Percentiles rank a stretch among this genome's conserved stretches.
These are phyloP conservation scores for Didymella arachidicola DNA, from an alignment of 2,329 filamentous ascomycete species.

Conservation along the genomic window DNA sequence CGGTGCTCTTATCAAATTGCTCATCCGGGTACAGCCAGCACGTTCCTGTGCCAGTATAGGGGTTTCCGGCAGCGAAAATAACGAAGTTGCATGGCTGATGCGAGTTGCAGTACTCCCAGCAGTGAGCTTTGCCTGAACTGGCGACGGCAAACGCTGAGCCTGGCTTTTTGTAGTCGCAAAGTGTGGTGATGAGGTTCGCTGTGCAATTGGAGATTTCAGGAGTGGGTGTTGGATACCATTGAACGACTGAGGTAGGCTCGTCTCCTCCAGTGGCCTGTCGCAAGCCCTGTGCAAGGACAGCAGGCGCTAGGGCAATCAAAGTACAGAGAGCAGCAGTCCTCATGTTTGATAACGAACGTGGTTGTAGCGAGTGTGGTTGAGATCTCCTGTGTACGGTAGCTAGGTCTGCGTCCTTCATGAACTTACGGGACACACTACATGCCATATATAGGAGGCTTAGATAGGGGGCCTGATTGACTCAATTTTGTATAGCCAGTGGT, in stretches of 20 bases:
- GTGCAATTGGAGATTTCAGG: constrained; percentile 6
- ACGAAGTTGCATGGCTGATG: constrained; percentile 7
- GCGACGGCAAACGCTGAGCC: constrained; percentile 2
- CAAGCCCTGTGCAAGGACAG: constrained; percentile 1
- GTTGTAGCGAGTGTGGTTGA: not conserved
- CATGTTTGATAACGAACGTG: not conserved
- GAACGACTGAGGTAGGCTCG: constrained; percentile 1
- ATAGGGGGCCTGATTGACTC: not conserved
- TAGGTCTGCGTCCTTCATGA: not conserved
- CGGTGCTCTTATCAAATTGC: not conserved
- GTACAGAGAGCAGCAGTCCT: not conserved
- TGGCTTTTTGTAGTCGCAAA: constrained; percentile 4
- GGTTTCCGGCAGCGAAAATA: constrained; percentile 3
- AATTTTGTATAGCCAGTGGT: not conserved
- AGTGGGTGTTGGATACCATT: constrained; percentile 4
- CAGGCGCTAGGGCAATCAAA: not conserved
- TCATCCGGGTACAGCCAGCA: constrained; percentile 5
- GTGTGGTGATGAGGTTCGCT: constrained; percentile 2
- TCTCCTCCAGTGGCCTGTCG: constrained; percentile 5
- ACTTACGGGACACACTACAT: not conserved
- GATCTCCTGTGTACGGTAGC: not conserved
- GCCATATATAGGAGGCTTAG: not conserved
- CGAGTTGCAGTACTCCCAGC: constrained; percentile 6
- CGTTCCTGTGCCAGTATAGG: constrained; percentile 1
- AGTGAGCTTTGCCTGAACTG: constrained; percentile 1